Percentiles rank a stretch among this genome's conserved stretches.
phyloP scores from a whole-genome alignment of 1,284 basidiomycete genomes.

The Xerocomus minutiporus region DNA sequence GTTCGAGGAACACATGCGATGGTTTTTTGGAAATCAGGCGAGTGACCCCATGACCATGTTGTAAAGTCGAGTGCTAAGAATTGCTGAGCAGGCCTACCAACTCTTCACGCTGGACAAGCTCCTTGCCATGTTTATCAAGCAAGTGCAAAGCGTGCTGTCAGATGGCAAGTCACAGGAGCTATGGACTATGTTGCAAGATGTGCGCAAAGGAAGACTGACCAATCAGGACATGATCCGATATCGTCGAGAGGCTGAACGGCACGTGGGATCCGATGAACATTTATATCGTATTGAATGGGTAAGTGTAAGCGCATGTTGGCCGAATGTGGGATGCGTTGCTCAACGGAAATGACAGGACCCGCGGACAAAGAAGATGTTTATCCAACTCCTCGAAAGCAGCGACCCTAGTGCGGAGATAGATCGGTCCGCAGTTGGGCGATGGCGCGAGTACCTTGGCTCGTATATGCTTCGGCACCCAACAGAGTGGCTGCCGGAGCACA shows the following conservation, averaged over 20 bases:
- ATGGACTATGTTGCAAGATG: conserved; percentile 58
- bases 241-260: conserved; percentile 83
- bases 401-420: conserved; percentile 72
- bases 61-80: conserved; percentile 15
- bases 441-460: conserved; percentile 85
- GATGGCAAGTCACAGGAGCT: conserved; percentile 73
- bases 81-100: conserved; percentile 62
- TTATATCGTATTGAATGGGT: conserved; percentile 87
- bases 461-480: conserved; percentile 73
- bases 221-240: conserved; percentile 85
- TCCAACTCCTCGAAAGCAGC: conserved; percentile 75
- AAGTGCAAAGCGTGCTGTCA: conserved; percentile 81
- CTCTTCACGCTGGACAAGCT: conserved; percentile 92
- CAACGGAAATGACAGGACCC: conserved; percentile 48
- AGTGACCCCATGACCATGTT: conserved; percentile 26
- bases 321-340: conserved; percentile 11
- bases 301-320: conserved; percentile 42
- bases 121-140: conserved; percentile 83
- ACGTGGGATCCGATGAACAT: conserved; percentile 85
- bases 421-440: conserved; percentile 48
- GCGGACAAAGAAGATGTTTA: conserved; percentile 56
- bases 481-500: conserved; percentile 57
- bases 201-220: conserved; percentile 48
- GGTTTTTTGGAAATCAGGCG: conserved; percentile 95
- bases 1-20: conserved; percentile 93